These are phyloP conservation scores for Juglanconis sp. DNA, from an alignment of 2,329 filamentous ascomycete species.

Conservation along the genomic window DNA sequence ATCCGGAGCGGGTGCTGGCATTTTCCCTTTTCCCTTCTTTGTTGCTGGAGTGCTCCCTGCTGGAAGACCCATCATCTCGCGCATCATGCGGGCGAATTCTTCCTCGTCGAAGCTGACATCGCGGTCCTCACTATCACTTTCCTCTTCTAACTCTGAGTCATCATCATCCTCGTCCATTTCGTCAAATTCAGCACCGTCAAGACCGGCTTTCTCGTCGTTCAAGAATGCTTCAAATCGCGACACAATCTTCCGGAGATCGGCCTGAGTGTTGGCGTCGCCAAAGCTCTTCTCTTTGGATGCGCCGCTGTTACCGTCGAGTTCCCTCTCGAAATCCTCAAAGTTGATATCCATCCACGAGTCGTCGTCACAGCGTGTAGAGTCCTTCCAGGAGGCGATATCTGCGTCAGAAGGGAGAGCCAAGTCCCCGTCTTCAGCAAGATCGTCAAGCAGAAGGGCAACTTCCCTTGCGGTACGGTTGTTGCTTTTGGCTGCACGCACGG, in stretches of 20 bases:
- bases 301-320: slow-evolving; percentile 56
- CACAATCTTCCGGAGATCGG: slow-evolving; percentile 85
- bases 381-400: slow-evolving; percentile 71
- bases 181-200: slow-evolving; percentile 71
- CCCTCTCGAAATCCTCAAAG: slow-evolving; percentile 82
- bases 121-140: slow-evolving; percentile 66
- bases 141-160: slow-evolving; percentile 34
- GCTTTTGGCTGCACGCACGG: slow-evolving; percentile 63
- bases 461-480: slow-evolving; percentile 70
- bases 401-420: slow-evolving; percentile 62
- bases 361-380: slow-evolving; percentile 64
- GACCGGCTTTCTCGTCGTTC: slow-evolving; percentile 76
- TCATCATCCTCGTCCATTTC: slow-evolving; percentile 69
- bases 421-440: slow-evolving; percentile 70
- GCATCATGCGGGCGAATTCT: slow-evolving; percentile 84
- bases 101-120: slow-evolving; percentile 80
- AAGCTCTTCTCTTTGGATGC: slow-evolving; percentile 39
- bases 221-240: slow-evolving; percentile 90
- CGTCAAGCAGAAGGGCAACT: slow-evolving; percentile 71
- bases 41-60: neutral
- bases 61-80: slow-evolving; percentile 78
- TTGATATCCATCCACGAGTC: slow-evolving; percentile 92
- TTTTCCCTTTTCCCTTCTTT: slow-evolving; percentile 11
- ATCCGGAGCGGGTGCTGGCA: neutral
- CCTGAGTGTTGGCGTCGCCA: slow-evolving; percentile 65